These are phyloP conservation scores for Mycena belliarum DNA, from an alignment of 768 basidiomycete genomes.

Conservation along the genomic window DNA sequence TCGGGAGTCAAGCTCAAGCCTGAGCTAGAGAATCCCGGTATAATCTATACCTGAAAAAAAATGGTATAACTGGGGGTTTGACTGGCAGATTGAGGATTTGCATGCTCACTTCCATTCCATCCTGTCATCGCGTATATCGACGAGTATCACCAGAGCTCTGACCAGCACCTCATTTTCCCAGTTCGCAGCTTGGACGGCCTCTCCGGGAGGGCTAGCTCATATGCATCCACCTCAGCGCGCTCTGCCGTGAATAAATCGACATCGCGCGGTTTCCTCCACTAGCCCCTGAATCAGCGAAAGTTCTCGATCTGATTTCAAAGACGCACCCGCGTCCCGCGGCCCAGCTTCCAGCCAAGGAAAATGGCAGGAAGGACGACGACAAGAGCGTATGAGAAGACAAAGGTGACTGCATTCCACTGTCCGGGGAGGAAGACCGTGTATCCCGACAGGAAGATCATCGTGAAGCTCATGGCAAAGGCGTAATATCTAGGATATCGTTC, in stretches of 20 bases:
- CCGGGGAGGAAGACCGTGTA: constrained; percentile 54
- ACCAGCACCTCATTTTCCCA: too few relatives aligned
- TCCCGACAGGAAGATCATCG: constrained; percentile 49
- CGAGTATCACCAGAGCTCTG: too few relatives aligned
- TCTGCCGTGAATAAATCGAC: constrained; percentile 49
- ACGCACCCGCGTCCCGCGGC: constrained; percentile 39
- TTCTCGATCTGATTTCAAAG: too few relatives aligned
- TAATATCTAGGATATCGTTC: too few relatives aligned
- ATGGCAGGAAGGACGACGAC: constrained; percentile 41
- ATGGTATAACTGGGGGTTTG: too few relatives aligned
- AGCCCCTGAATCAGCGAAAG: too few relatives aligned
- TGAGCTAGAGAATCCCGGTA: too few relatives aligned
- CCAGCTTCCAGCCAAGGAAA: constrained; percentile 48
- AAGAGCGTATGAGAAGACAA: constrained; percentile 53
- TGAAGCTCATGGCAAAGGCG: constrained; percentile 32
- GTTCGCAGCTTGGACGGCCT: not conserved
- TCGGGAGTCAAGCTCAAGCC: too few relatives aligned
- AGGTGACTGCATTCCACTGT: constrained; percentile 44
- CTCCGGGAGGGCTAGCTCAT: constrained; percentile 33
- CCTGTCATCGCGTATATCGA: too few relatives aligned
- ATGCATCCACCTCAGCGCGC: constrained; percentile 45
- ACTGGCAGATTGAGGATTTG: too few relatives aligned
- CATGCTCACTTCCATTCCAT: too few relatives aligned
- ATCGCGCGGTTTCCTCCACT: constrained; percentile 41
- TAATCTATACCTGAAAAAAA: too few relatives aligned